Base-by-base conservation (phyloP, 2,329 filamentous ascomycete genomes). In the Colletotrichum sp. region DNA sequence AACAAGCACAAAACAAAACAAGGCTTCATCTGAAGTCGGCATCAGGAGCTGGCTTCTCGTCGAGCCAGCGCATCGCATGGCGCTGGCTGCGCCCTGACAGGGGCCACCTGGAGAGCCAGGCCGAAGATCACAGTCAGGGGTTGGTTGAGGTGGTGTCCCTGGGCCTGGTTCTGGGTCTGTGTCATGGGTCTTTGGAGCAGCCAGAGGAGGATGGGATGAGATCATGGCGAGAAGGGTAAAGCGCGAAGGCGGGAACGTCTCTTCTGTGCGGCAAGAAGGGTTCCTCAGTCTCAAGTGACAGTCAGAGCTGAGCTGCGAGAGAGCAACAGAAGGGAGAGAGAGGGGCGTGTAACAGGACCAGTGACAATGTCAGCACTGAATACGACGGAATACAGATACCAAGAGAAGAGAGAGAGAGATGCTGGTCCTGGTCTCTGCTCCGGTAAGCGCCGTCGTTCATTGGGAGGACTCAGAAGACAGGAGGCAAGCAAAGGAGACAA, bases 1-100 rank as follows among this genome's bases (percentile, higher is more conserved):
- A 76, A 76, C 74, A 60, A 52, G 65, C 65, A 70, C 71, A 76
- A 75, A 76, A 76, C 71, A 74, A 70, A 70, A 75, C 71, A 66
- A 70, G 73, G 36, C 74, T 70, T 70, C 70, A 73, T 75, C 74
- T 75, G 71, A 70, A 55, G 74, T 73, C n/a, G 65, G 36, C 30
- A 70, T 30, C 60, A 70, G 58, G 71, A 66, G 60, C 60, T 74
- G 71, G 34, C 26, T 61, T 66, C 66, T 74, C 48, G 70, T 61
- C 71, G 58, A 76, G 74, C 74, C 71, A 76, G 71, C 71, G 56
- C 70, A 74, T 48, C 58, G 52, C 52, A 32, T 24, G 71, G 34
- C 36, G 58, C 43, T 18, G 24, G 34, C 64, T 70, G 48, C 70
- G 36, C 65, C 65, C 56, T 65, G 70, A 32, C 73, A 75, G 62